phyloP scores from a whole-genome alignment of 208 protist genomes.

The Acanthamoeba triangularis region DNA sequence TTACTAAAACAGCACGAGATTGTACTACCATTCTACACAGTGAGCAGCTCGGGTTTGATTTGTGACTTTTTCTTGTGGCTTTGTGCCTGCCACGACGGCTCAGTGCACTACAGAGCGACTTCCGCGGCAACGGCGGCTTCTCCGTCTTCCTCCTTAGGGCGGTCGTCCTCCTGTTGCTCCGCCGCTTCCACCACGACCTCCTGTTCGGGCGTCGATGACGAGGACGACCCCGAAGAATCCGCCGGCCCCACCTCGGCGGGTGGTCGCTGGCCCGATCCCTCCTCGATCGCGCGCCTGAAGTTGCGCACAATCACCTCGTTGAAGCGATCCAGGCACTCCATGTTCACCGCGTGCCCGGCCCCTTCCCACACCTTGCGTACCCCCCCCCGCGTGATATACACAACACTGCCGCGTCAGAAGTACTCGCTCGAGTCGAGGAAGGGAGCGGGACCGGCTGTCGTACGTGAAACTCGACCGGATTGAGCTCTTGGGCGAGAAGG shows the following conservation, averaged over 20 bases:
- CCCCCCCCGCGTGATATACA: background rate
- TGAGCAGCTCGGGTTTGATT: background rate
- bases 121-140: background rate
- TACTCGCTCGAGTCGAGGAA: background rate
- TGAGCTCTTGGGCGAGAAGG: background rate
- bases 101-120: too few relatives aligned
- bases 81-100: too few relatives aligned
- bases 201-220: background rate
- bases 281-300: background rate
- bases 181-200: too few relatives aligned
- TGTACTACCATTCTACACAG: background rate
- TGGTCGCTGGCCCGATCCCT: background rate
- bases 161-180: background rate
- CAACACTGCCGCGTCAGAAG: background rate
- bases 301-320: conserved; percentile 41
- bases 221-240: too few relatives aligned
- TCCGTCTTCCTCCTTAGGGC: background rate
- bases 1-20: background rate
- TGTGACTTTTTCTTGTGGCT: background rate
- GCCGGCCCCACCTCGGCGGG: background rate
- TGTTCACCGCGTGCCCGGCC: conserved; percentile 13
- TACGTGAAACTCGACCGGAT: background rate
- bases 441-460: background rate
- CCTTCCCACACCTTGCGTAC: conserved; percentile 38
- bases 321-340: conserved; percentile 36